Conservation (phyloP, 78 protist species). For the Polysphondylium violaceum region DNA sequence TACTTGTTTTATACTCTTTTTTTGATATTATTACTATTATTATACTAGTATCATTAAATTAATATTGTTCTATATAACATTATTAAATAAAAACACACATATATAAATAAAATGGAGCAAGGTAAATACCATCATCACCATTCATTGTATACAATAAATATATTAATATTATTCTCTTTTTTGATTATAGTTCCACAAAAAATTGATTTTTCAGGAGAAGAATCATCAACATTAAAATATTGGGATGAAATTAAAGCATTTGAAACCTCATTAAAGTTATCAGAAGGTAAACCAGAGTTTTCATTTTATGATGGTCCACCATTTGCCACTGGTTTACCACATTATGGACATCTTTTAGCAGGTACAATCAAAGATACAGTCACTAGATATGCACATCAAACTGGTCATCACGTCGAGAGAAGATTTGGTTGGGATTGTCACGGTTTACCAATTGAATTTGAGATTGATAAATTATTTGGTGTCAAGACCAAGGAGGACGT, state of each 20-base stretch:
- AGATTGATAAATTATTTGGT: slow-evolving; percentile 96
- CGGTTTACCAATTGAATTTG: slow-evolving; percentile 99
- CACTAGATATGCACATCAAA: slow-evolving; percentile 96
- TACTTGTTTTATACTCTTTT: too few species aligned
- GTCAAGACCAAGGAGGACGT: slow-evolving; percentile 95
- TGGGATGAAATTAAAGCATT: slow-evolving; percentile 97
- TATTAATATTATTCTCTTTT: background rate
- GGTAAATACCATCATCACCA: too few species aligned
- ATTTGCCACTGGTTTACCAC: slow-evolving; percentile 99
- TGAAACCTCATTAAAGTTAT: slow-evolving; percentile 87
- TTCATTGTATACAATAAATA: too few species aligned
- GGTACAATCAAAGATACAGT: slow-evolving; percentile 99
- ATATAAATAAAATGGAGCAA: too few species aligned
- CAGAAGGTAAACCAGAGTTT: slow-evolving; percentile 89
- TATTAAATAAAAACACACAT: too few species aligned
- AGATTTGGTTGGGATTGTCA: slow-evolving; percentile 99
- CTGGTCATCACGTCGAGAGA: slow-evolving; percentile 97
- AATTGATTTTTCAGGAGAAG: slow-evolving; percentile 88
- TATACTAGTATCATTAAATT: too few species aligned
- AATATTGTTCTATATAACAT: too few species aligned
- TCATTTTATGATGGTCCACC: slow-evolving; percentile 99
- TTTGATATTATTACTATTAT: too few species aligned
- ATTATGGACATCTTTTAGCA: slow-evolving; percentile 99
- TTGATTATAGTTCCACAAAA: slow-evolving; percentile 82
- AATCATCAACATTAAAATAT: slow-evolving; percentile 84